Percentiles rank a stretch among this genome's conserved stretches.
These are phyloP conservation scores for Phialophora verrucosa DNA, from an alignment of 2,329 filamentous ascomycete species.

Conservation along the genomic window DNA sequence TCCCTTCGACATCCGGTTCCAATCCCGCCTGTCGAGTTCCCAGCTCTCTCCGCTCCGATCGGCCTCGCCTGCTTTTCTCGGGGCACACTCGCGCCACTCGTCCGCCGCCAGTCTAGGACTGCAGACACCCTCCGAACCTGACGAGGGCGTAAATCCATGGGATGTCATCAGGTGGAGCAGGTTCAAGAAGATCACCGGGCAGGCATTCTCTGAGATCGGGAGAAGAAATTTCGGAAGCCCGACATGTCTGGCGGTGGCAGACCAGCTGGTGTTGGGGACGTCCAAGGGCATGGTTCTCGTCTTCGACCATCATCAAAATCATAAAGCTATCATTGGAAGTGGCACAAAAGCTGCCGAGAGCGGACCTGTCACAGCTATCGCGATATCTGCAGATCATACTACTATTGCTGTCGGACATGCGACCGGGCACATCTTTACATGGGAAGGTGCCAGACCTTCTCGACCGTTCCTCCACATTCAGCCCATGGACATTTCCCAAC, in stretches of 20 bases:
- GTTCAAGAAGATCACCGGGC: constrained; percentile 82
- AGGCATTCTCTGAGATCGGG: constrained; percentile 90
- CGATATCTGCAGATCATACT: constrained; percentile 90
- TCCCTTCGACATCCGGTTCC: constrained; percentile 93
- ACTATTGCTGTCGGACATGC: constrained; percentile 90
- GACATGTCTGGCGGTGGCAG: constrained; percentile 86
- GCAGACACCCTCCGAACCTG: constrained; percentile 62
- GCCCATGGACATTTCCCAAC: constrained; percentile 70
- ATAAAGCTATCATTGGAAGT: constrained; percentile 91
- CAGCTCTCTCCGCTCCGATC: constrained; percentile 66
- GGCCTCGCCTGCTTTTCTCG: constrained; percentile 77
- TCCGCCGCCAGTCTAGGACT: constrained; percentile 76
- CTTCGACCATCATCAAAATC: constrained; percentile 95
- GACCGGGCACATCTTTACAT: constrained; percentile 91
- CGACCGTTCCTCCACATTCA: constrained; percentile 88
- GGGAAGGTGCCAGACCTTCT: constrained; percentile 84
- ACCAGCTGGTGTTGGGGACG: constrained; percentile 87
- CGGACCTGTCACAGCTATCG: constrained; percentile 82
- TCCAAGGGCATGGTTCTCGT: constrained; percentile 92
- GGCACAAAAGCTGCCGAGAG: constrained; percentile 95
- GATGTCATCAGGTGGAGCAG: constrained; percentile 97
- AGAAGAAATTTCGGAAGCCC: constrained; percentile 91
- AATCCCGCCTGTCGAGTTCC: constrained; percentile 75
- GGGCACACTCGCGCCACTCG: constrained; percentile 77
- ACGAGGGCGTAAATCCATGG: constrained; percentile 83